Base-by-base conservation (phyloP, 768 basidiomycete genomes). In the Phanerochaete sordida region DNA sequence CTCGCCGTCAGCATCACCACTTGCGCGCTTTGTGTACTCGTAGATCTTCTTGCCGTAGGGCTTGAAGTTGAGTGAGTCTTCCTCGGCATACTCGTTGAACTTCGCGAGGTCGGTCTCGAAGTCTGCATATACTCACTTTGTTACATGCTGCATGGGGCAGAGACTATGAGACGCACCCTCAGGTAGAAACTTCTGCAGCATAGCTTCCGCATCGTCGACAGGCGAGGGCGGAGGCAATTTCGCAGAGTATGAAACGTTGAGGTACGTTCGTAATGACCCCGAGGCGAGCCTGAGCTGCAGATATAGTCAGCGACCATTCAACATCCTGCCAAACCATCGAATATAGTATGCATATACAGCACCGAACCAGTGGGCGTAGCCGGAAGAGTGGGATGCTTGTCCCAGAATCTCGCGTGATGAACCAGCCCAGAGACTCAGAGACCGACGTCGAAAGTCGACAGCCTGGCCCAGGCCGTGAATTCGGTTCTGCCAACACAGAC, bases 191-290 rank as follows among this genome's bases (percentile, higher is more conserved):
- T 86, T 80, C 58, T 81, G 81, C 31, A 99, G 74, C 11, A 78
- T 87, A 21, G 84, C 86, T 65, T 93, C 90, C 30, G 93, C 87
- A 69, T 98, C 93, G 70, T 98, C 95, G 12, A 95, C 85, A 0
- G 91, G 87, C 61, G 79, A 85, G 31, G 80, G 80, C 26, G 79
- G 77, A 48, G 72, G 81, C 62, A 97, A 80, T 66, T 87, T 89
- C 56, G 83, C 81, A 6, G 87, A 78, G 68, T 88, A 87, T 26
- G 73, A 78, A 52, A 97, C 79, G 16, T 81, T 76, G 33, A 99
- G 82, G 69, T 84, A 93, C 68, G 90, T 88, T 8, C 75, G 76
- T 49, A 99, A 78, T 2, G 91, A 93, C 1, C 95, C 95, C 1
- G 95, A 97, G 1, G 96, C 82, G 73, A 97, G 88, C 59, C 84